Conservation (phyloP, 1,284 basidiomycete genomes). For the Boletellus deceptivus region DNA sequence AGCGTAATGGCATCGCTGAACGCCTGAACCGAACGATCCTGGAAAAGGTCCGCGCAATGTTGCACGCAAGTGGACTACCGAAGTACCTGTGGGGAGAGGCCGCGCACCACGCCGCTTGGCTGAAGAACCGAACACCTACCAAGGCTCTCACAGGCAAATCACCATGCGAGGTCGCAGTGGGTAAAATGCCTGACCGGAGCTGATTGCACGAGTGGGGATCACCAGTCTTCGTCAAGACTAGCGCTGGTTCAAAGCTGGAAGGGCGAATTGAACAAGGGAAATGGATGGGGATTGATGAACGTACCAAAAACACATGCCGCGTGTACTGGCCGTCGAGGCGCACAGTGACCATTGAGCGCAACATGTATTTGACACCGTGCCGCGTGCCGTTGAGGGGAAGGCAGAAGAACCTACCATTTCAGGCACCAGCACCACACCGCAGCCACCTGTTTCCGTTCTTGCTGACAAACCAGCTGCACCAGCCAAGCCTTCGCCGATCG, state of each 20-base stretch:
- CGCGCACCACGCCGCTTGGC: not conserved
- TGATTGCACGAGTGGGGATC: not conserved
- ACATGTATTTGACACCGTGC: not conserved
- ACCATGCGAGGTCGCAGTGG: not conserved
- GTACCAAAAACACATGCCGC: no score
- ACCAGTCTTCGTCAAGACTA: not conserved
- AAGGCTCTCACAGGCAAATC: not conserved
- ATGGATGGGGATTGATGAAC: not conserved
- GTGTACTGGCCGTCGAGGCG: not conserved
- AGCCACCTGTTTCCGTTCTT: no score
- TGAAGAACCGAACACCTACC: not conserved
- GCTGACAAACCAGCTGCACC: no score
- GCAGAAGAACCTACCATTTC: not conserved
- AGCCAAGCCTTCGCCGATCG: no score
- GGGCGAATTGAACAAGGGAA: not conserved
- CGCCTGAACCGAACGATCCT: not conserved
- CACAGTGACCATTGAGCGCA: not conserved
- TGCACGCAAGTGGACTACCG: conserved; percentile 1
- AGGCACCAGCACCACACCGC: no score
- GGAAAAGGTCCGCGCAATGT: not conserved
- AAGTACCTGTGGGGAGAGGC: conserved; percentile 8
- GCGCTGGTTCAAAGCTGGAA: not conserved
- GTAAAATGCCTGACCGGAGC: not conserved
- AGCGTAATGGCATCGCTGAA: not conserved
- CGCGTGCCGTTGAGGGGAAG: not conserved